phyloP scores from a whole-genome alignment of 495 filamentous ascomycete species.

The Monascus purpureus region DNA sequence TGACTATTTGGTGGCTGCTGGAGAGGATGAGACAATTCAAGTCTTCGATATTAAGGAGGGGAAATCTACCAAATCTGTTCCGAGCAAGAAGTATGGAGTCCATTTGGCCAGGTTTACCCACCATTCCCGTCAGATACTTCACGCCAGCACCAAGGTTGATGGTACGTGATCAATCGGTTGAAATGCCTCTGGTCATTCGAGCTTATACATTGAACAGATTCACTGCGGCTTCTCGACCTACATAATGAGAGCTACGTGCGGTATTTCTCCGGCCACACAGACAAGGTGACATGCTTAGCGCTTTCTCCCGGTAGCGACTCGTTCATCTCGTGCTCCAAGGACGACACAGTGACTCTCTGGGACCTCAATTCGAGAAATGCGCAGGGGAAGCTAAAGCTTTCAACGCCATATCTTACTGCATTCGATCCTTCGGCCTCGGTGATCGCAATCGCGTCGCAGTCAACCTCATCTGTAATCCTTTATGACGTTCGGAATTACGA shows the following conservation, averaged over 20 bases:
- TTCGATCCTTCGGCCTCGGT: conserved; percentile 83
- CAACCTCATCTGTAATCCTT: conserved; percentile 60
- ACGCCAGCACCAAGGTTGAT: conserved; percentile 90
- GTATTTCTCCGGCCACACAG: conserved; percentile 84
- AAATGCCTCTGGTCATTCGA: neutral
- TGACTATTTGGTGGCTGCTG: conserved; percentile 73
- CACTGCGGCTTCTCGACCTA: conserved; percentile 78
- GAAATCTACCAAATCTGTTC: conserved; percentile 66
- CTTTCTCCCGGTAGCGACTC: conserved; percentile 54
- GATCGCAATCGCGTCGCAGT: conserved; percentile 79
- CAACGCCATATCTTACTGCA: conserved; percentile 65
- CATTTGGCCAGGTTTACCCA: conserved; percentile 92
- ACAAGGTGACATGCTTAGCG: conserved; percentile 64
- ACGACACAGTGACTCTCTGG: conserved; percentile 84
- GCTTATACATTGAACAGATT: conserved; percentile 33
- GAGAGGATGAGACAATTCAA: conserved; percentile 86
- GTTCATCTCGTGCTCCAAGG: conserved; percentile 80
- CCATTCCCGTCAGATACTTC: conserved; percentile 72
- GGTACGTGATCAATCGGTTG: conserved; percentile 12
- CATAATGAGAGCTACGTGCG: conserved; percentile 92
- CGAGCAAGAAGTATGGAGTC: conserved; percentile 86
- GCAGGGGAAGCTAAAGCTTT: conserved; percentile 61
- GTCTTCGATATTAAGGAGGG: conserved; percentile 87
- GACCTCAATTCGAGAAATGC: conserved; percentile 57
- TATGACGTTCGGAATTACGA: conserved; percentile 92